Base-by-base conservation (phyloP, 371 early-diverging fungal genomes). In the Actinomucor elegans region DNA sequence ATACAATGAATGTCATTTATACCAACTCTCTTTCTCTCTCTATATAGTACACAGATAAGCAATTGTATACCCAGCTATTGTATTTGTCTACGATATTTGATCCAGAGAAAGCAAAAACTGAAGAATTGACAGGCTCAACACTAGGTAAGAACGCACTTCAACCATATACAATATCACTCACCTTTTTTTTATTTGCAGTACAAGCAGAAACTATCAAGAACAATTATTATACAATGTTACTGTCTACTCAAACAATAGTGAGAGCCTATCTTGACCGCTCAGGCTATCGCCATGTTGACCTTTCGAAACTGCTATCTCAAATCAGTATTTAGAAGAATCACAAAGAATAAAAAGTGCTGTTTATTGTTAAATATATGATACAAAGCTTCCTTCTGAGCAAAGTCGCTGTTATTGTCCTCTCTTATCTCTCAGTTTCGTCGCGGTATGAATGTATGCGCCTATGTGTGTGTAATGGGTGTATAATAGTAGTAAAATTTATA, bases 201-300 rank as follows among this genome's bases (percentile, higher is more conserved):
- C 63, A 55, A 52, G 42, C 57, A 21, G 59, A 60, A 45, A 49
- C 58, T n/a, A 44, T 71, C 5, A 40, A 63, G 21, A 58, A 55
- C 61, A 60, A 48, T 21, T 49, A 59, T 59, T 59, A 57, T 31
- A 57, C 40, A 14, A 48, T 27, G 34, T 57, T 69, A 41, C 36
- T 57, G 15, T 41, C 54, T 4, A 60, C 84, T 28, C 74, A 78
- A 17, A 40, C 26, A 3, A 61, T 69, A 3, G 85, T 80, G 0
- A 83, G 86, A 34, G 59, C 52, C 27, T 86, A 88, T 60, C 59
- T 89, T 17, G 65, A 81, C 4, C 78, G 78, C 28, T 86, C 80
- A 21, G 80, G 76, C 5, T 83, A 87, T 40, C 76, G 80, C 24
- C 80, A 78, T 55, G 87, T 89, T 29, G 79, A 89, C 57, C 61